Conservation (phyloP, 2,329 filamentous ascomycete species). For the Aspergillus luchuensis region DNA sequence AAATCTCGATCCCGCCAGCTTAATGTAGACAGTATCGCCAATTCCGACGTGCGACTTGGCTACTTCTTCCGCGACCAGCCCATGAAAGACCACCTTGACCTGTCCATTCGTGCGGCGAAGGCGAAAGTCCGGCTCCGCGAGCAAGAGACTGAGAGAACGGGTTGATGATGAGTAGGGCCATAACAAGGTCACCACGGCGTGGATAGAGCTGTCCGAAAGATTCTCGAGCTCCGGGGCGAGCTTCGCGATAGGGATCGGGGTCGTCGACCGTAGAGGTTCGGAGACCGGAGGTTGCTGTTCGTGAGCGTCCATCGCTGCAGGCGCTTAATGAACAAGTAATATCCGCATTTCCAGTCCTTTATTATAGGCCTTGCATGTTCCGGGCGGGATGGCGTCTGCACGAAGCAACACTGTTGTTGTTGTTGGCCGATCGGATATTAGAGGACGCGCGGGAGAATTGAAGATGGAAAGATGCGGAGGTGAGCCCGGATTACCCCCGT, state of each 20-base stretch:
- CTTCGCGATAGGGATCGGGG: constrained; percentile 42
- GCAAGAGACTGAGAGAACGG: constrained; percentile 71
- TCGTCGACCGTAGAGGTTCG: constrained; percentile 28
- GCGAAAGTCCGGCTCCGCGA: constrained; percentile 83
- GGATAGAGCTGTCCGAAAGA: constrained; percentile 48
- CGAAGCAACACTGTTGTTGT: background rate
- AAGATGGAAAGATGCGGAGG: constrained; percentile 8
- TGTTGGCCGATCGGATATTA: background rate
- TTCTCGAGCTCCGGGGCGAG: constrained; percentile 40
- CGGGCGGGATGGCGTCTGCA: background rate
- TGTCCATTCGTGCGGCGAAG: constrained; percentile 76
- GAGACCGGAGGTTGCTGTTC: constrained; percentile 23
- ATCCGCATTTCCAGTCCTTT: constrained; percentile 13
- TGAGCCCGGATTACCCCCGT: constrained; percentile 6
- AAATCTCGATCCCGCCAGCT: constrained; percentile 70
- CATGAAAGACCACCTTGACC: constrained; percentile 74
- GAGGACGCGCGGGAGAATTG: constrained; percentile 3
- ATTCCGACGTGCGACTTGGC: constrained; percentile 70
- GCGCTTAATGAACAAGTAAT: constrained; percentile 15
- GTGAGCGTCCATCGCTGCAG: constrained; percentile 34
- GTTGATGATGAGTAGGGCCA: constrained; percentile 89
- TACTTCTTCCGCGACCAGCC: constrained; percentile 69
- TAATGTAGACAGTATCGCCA: constrained; percentile 72
- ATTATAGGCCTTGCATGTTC: constrained; percentile 13
- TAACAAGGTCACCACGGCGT: constrained; percentile 76